phyloP scores from a whole-genome alignment of 2,329 filamentous ascomycete species.

The Colletotrichum eremochloae region DNA sequence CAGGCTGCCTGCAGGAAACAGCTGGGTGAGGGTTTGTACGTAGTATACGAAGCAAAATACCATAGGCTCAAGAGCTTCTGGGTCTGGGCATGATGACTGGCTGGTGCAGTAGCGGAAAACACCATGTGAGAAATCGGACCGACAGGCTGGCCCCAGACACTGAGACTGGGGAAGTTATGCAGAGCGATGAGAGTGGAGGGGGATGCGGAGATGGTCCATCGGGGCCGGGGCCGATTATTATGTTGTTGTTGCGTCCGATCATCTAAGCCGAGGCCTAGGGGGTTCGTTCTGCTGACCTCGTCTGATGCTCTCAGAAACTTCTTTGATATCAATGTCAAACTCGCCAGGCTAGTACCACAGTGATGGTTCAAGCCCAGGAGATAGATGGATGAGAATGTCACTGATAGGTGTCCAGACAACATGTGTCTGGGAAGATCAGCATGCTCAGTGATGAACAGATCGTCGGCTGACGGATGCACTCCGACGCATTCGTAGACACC shows the following conservation, averaged over 20 bases:
- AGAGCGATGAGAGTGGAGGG: conserved; percentile 5
- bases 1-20: neutral
- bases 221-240: neutral
- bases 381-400: conserved; percentile 10
- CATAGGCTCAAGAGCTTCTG: neutral
- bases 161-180: conserved; percentile 12
- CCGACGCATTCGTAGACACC: conserved; percentile 25
- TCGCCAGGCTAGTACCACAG: neutral
- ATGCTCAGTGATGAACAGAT: conserved; percentile 36
- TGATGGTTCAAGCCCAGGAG: neutral
- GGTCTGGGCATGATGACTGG: neutral
- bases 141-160: conserved; percentile 7
- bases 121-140: conserved; percentile 13
- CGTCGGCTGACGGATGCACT: conserved; percentile 21
- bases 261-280: neutral
- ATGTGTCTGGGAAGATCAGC: conserved; percentile 13
- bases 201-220: neutral
- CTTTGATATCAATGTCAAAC: conserved; percentile 10
- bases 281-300: neutral
- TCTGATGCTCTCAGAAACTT: neutral
- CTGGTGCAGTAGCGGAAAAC: neutral
- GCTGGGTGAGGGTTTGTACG: neutral
- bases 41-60: neutral
- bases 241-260: neutral
- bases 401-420: conserved; percentile 25